Conservation (phyloP, 495 filamentous ascomycete genomes). For the Aspergillus conjunctus region DNA sequence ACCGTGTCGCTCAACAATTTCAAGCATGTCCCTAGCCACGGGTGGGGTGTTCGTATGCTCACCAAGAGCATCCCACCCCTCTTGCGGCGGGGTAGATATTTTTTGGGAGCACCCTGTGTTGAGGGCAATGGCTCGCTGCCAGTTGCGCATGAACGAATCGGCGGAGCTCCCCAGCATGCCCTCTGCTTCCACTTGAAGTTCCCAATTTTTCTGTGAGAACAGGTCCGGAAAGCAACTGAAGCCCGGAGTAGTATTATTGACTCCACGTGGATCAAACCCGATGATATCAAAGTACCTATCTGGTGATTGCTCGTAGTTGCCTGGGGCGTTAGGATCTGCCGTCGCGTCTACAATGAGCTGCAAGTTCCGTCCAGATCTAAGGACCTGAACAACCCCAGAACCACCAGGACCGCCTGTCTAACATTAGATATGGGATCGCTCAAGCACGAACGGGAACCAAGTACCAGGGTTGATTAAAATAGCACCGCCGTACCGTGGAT, state of each 20-base stretch:
- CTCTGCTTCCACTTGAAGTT: constrained; percentile 42
- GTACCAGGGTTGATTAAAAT: constrained; percentile 51
- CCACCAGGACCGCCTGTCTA: constrained; percentile 54
- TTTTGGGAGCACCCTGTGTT: constrained; percentile 39
- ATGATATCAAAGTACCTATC: constrained; percentile 57
- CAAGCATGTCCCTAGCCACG: constrained; percentile 53
- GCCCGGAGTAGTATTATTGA: constrained; percentile 51
- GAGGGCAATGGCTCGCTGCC: constrained; percentile 51
- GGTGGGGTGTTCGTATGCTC: constrained; percentile 50
- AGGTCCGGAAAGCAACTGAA: constrained; percentile 52
- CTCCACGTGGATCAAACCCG: constrained; percentile 58
- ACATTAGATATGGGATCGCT: constrained; percentile 19
- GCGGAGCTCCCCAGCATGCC: constrained; percentile 45
- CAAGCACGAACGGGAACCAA: constrained; percentile 22
- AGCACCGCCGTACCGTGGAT: constrained; percentile 49
- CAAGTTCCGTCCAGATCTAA: constrained; percentile 38
- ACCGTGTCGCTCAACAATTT: constrained; percentile 53
- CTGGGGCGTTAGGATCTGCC: constrained; percentile 22
- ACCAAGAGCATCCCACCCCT: constrained; percentile 41
- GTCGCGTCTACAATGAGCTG: constrained; percentile 48
- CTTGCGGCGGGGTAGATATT: constrained; percentile 27
- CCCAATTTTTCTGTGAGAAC: constrained; percentile 41
- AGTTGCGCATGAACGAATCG: constrained; percentile 44
- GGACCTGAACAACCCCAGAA: constrained; percentile 44
- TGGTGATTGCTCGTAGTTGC: neutral